Conservation (phyloP, 495 filamentous ascomycete genomes). For the Jackrogersella minutella region DNA sequence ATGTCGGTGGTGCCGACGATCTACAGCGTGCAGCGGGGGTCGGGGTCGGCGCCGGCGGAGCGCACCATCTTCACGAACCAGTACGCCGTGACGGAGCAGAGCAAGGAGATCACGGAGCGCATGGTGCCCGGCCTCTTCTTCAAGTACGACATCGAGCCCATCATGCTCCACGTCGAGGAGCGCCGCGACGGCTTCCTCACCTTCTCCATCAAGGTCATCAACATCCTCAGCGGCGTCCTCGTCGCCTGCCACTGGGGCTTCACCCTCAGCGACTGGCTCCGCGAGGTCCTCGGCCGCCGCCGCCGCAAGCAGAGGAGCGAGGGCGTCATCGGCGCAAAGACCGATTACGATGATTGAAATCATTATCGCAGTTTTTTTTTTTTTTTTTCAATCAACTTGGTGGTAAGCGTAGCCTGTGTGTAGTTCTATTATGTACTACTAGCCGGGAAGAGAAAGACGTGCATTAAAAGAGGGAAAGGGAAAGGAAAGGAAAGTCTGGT, state of each 20-base stretch:
- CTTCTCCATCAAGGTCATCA: slow-evolving; percentile 76
- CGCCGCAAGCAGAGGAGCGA: slow-evolving; percentile 60
- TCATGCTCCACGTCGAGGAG: slow-evolving; percentile 85
- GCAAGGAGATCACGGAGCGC: slow-evolving; percentile 69
- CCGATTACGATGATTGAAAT: slow-evolving; percentile 43
- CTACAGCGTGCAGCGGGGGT: slow-evolving; percentile 72
- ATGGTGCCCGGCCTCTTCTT: slow-evolving; percentile 92
- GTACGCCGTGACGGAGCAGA: slow-evolving; percentile 94
- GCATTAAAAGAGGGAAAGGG: neutral
- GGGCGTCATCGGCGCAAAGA: slow-evolving; percentile 61
- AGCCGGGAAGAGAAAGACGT: neutral
- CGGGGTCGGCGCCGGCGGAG: slow-evolving; percentile 32
- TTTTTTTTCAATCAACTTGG: no score
- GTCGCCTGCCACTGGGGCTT: slow-evolving; percentile 70
- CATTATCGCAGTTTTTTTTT: no score
- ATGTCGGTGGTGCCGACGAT: slow-evolving; percentile 95
- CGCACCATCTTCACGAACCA: slow-evolving; percentile 89
- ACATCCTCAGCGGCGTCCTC: slow-evolving; percentile 66
- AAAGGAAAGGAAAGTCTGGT: neutral
- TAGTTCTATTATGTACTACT: slow-evolving; percentile 7
- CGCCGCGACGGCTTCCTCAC: slow-evolving; percentile 75
- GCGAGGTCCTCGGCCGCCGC: slow-evolving; percentile 57
- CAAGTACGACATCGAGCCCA: slow-evolving; percentile 99
- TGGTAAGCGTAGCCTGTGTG: neutral
- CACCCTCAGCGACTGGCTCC: slow-evolving; percentile 60